Evolutionary conservation across 1,284 basidiomycete species (phyloP).

Genomic region (Caloboletus inedulis): DNA sequence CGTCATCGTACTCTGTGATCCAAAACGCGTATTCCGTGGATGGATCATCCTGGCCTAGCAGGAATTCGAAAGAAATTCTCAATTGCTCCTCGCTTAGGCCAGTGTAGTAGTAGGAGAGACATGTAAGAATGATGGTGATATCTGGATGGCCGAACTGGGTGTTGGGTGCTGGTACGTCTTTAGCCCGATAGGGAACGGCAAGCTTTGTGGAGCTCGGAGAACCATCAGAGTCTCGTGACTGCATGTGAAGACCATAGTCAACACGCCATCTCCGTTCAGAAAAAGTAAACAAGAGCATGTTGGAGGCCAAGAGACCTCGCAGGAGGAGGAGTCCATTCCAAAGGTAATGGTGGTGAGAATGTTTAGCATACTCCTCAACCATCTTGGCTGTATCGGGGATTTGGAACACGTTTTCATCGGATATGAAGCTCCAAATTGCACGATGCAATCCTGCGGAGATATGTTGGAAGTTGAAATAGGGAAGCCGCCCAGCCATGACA

Average conservation of each 20-base stretch:
- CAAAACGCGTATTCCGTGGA: slow-evolving; percentile 25
- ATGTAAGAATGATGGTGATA: slow-evolving; percentile 33
- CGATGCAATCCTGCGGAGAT: slow-evolving; percentile 9
- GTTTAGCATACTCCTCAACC: slow-evolving; percentile 12
- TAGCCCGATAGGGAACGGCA: slow-evolving; percentile 29
- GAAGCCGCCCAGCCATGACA: slow-evolving; percentile 24
- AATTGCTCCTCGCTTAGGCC: too few relatives aligned
- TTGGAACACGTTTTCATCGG: not conserved
- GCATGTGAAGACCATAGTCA: slow-evolving; percentile 41
- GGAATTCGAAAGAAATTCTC: too few relatives aligned
- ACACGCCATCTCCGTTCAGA: slow-evolving; percentile 45
- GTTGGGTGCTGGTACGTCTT: slow-evolving; percentile 44
- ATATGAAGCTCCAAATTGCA: slow-evolving; percentile 26
- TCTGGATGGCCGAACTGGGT: slow-evolving; percentile 58
- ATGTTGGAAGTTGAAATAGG: slow-evolving; percentile 16
- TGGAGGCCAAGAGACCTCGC: slow-evolving; percentile 42
- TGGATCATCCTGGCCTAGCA: too few relatives aligned
- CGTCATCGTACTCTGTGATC: slow-evolving; percentile 22
- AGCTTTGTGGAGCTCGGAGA: slow-evolving; percentile 39
- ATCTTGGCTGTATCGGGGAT: slow-evolving; percentile 18
- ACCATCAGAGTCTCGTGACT: too few relatives aligned
- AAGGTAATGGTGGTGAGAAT: slow-evolving; percentile 9
- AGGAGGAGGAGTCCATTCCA: slow-evolving; percentile 40
- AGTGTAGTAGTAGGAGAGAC: too few relatives aligned
- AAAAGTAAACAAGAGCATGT: slow-evolving; percentile 41